Evolutionary conservation across 768 basidiomycete species (phyloP), one percentile per base, ranked within the genome.

Genomic region (Leucogyrophana mollusca): DNA sequence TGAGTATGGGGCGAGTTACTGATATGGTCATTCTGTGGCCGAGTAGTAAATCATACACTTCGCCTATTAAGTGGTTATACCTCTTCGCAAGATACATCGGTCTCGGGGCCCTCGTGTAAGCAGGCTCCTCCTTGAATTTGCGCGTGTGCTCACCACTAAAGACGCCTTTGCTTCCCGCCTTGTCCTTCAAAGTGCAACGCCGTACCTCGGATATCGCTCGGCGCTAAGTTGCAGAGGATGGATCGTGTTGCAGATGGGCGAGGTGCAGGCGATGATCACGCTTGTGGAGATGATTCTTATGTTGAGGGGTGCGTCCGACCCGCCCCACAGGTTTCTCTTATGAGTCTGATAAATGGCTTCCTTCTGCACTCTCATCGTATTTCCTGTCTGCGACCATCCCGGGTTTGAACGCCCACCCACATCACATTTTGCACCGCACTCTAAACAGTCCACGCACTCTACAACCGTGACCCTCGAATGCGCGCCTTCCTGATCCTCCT

Each of bases 61-160:
- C 57, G 2, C 38, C 43, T 21, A 23, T 57, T 34, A 64, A 64
- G 37, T 64, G 59, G 62, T 8, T 64, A n/a, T 63, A 56, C 37
- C 18, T 64, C 14, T 52, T 61, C 37, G 47, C 47, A 4, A 64
- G 48, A 42, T 64, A 57, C 16, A 43, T 50, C 24, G 49, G 43
- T 4, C 9, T 64, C 9, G n/a, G 9, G 3, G 1, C 49, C 3
- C 62, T 59, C 23, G 53, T 47, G 62, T 59, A 33, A 48, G 11
- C n/a, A 34, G 4, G n/a, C 10, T 2, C n/a, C 37, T 40, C 22
- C n/a, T n/a, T 13, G 14, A 9, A 38, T 36, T 4, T n/a, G n/a
- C n/a, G n/a, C n/a, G 10, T 6, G 14, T 22, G 1, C 4, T 6
- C 10, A 23, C 56, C n/a, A n/a, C n/a, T n/a, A n/a, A n/a, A n/a